Base-by-base conservation (phyloP, 495 filamentous ascomycete species). In the Pyronema domesticum region DNA sequence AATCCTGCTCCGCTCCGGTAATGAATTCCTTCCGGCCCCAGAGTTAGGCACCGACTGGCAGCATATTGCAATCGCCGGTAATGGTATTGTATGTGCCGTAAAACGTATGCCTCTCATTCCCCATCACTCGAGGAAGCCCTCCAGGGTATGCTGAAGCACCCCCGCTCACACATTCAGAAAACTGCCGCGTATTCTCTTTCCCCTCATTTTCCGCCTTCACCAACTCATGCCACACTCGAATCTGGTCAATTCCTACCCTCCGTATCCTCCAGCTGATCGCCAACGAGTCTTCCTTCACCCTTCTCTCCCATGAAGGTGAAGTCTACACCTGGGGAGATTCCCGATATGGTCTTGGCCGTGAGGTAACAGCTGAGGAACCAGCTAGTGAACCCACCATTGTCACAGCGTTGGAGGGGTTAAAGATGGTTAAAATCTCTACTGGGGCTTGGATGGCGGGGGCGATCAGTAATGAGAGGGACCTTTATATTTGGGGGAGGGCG, bases 401-500 rank as follows among this genome's bases (percentile, higher is more conserved):
- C 8, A 46, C 61, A 3, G 53, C 62, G 9, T 43, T 66, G 3
- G 63, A 56, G 10, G 63, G 56, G 17, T 14, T 65, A 23, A 19
- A 43, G 19, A 58, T 65, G 2, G 42, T 49, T 0, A 49, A 43
- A 30, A 58, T 61, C n/a, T 51, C 57, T 11, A 46, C 46, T 7
- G 72, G 74, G 14, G 79, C 79, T 2, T 82, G 74, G 65, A 47
- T 75, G 1, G 67, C 72, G 0, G 78, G 75, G 0, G 81, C 79
- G 0, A 53, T 85, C 13, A 79, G 76, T 0, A 59, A 64, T 1
- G 75, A 77, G 2, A 63, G 70, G 42, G 80, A 80, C 60, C 62
- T 83, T 3, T 85, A 84, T 63, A 55, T 76, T 42, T 86, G 82
- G 82, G 80, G 82, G 46, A 65, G 70, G 6, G 54, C 54, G 19